Base-by-base conservation (phyloP, 2,329 filamentous ascomycete genomes). In the Herpotrichia juniperi region DNA sequence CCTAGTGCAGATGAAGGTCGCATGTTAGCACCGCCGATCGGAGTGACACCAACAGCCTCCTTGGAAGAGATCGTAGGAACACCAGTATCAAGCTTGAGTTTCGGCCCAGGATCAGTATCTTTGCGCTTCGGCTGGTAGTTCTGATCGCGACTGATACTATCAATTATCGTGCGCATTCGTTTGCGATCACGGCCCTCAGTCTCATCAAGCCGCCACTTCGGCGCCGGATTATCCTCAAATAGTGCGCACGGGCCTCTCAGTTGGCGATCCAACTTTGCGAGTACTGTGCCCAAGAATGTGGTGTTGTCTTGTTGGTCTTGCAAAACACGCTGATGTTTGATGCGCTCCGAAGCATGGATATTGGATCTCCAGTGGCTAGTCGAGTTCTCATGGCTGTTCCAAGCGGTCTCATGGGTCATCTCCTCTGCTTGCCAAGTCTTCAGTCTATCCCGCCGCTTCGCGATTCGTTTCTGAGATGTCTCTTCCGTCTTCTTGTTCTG, bases 111-210 rank as follows among this genome's bases (percentile, higher is more conserved):
- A 44, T 83, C 81, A 2, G 83, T 84, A n/a, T 79, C 78, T 65
- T 87, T 91, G 42, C 90, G 82, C 73, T 96, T 97, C 0, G 94
- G 91, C 61, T 93, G 90, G 64, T 93, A 96, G 42, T 89, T 85
- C 50, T 90, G 86, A 48, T 87, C 82, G 21, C 86, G 82, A 1
- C 46, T 65, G 0, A 84, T 83, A 50, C 85, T 84, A 68, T 97
- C 93, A 1, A 93, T 90, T 1, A 97, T 81, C 45, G 96, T 84
- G 24, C 94, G 86, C 63, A 96, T 81, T 14, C 96, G 87, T 91
- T 97, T 97, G 16, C 96, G 87, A 71, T 97, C 96, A 10, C 93
- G 87, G 10, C 94, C 93, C 76, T 99, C 94, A 0, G 94, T 97
- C 64, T 96, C 88, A 68, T 99, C 94, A 12, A 99, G 83, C 64